These are phyloP conservation scores for Psilocybe azurescens DNA, from an alignment of 768 basidiomycete genomes.

Conservation along the genomic window DNA sequence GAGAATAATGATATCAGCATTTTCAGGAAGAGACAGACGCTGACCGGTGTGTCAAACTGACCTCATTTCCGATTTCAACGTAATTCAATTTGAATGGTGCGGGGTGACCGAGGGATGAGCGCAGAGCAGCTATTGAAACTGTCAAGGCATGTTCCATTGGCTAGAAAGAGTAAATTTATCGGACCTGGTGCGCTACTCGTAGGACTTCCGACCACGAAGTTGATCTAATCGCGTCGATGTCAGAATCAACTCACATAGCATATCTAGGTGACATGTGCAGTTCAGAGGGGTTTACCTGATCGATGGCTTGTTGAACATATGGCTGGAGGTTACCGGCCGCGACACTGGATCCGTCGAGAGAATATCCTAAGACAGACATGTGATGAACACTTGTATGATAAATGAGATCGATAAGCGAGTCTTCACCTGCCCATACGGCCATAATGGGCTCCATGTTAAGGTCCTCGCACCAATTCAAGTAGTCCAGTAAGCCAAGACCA, in stretches of 20 bases:
- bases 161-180: not conserved
- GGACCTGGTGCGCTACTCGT: slow-evolving; percentile 44
- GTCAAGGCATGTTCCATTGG: not conserved
- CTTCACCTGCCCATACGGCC: slow-evolving; percentile 64
- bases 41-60: not conserved
- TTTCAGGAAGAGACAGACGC: too few relatives aligned
- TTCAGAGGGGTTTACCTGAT: slow-evolving; percentile 43
- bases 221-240: slow-evolving; percentile 41
- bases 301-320: slow-evolving; percentile 61
- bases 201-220: slow-evolving; percentile 63
- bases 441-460: slow-evolving; percentile 65
- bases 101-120: slow-evolving; percentile 20
- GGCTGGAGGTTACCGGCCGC: slow-evolving; percentile 49
- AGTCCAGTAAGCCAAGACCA: slow-evolving; percentile 63
- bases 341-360: slow-evolving; percentile 52
- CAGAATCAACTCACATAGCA: not conserved
- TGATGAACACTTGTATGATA: not conserved
- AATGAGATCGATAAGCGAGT: not conserved
- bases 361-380: slow-evolving; percentile 31
- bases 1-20: too few relatives aligned
- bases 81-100: slow-evolving; percentile 20
- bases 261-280: too few relatives aligned
- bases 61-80: slow-evolving; percentile 24
- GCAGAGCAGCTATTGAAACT: slow-evolving; percentile 19
- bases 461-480: slow-evolving; percentile 64